These are phyloP conservation scores for Chytriomyces sp. DNA, from an alignment of 192 early-diverging fungal genomes.

Conservation along the genomic window DNA sequence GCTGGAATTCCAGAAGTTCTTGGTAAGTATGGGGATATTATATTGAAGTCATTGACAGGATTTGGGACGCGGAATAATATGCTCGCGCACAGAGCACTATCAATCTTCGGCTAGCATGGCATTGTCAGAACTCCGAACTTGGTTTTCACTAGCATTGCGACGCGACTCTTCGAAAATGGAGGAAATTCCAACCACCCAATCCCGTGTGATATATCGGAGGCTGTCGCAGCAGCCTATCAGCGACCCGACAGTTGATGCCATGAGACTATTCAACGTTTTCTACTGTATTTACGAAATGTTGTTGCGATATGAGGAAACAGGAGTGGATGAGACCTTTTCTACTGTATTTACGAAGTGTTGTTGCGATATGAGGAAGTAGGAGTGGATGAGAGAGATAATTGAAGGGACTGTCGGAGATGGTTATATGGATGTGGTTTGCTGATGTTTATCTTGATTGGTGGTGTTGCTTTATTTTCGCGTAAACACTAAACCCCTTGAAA, in stretches of 20 bases:
- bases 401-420: no score
- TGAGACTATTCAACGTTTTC: background rate
- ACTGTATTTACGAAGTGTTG: background rate
- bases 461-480: no score
- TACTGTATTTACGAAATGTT: background rate
- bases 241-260: slow-evolving; percentile 1
- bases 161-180: slow-evolving; percentile 2
- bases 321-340: slow-evolving; percentile 2
- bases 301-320: background rate
- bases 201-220: background rate
- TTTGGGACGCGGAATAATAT: no score
- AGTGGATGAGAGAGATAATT: slow-evolving; percentile 2
- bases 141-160: background rate
- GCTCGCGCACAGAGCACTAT: no score
- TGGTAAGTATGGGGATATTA: no score
- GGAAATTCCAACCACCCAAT: background rate
- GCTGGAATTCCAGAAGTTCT: no score
- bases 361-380: background rate
- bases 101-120: background rate
- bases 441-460: no score
- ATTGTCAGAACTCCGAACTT: background rate
- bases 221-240: background rate
- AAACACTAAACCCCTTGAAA: no score
- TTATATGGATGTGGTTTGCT: no score
- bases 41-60: no score